Evolutionary conservation across 2,329 filamentous ascomycete genomes (phyloP), one percentile per base, ranked within the genome.

Genomic region (Diaporthe citrichinensis): DNA sequence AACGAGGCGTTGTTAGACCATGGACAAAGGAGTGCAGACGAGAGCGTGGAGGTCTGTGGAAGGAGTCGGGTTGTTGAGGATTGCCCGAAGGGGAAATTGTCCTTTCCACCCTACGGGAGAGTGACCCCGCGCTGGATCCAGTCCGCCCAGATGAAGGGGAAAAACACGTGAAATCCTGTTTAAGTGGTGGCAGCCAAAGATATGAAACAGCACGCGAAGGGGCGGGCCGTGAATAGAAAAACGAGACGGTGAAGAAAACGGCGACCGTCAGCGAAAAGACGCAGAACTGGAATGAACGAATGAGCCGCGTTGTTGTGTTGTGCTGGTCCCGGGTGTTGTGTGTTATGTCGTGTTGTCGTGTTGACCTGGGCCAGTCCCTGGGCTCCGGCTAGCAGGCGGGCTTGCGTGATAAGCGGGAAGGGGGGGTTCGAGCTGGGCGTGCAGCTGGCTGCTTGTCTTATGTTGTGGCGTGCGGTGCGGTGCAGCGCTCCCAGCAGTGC

Each of bases 1-100:
- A 55, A 57, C 73, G 69, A 65, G 73, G 49, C 58, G 73, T 77
- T 58, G 44, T 67, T 59, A 75, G 73, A 75, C 69, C 73, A 77
- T 77, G 62, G 61, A 69, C 75, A 69, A 53, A 34, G 25, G 58
- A 44, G 34, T 55, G 65, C 49, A 14, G 44, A 41, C 39, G 49
- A 14, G 61, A 65, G 58, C 49, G 61, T 57, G 34, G 71, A 41
- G 28, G 34, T 59, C 23, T 34, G 41, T 58, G 58, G 46, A 58
- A 25, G 65, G 39, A 46, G 14, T 69, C 46, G 74, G 72, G 46
- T 25, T 67, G 59, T 59, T 44, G 20, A 44, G 51, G 39, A 39
- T 55, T 71, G 25, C 55, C 34, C 67, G 61, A 61, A 51, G 49
- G 62, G 53, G 55, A 65, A 61, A 53, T 73, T 58, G 39, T 51